Percentiles rank a stretch among this genome's conserved stretches.
Evolutionary conservation across 2,329 filamentous ascomycete genomes (phyloP).

Genomic region (Monosporascus sp.): DNA sequence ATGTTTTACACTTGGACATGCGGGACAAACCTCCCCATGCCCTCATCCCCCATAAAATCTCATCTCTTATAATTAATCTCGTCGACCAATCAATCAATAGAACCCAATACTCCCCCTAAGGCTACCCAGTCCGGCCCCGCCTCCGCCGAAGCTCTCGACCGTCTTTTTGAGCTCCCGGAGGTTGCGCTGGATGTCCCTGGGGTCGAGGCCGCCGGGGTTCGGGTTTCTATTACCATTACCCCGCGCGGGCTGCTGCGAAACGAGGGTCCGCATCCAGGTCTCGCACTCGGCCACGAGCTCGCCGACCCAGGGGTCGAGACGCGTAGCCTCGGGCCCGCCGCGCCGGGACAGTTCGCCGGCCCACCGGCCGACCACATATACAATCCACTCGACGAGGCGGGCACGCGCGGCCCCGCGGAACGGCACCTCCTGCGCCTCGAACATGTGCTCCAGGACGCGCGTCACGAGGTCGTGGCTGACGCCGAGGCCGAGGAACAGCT

Average conservation of each 20-base stretch:
- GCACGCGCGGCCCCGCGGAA: slow-evolving; percentile 48
- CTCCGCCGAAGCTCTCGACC: slow-evolving; percentile 36
- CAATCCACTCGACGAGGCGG: slow-evolving; percentile 51
- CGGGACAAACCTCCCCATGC: too few species aligned
- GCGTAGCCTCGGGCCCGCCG: slow-evolving; percentile 20
- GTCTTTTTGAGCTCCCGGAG: slow-evolving; percentile 39
- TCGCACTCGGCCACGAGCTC: slow-evolving; percentile 46
- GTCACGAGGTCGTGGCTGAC: slow-evolving; percentile 53
- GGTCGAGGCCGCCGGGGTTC: neutral
- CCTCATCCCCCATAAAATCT: too few species aligned
- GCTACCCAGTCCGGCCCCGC: slow-evolving; percentile 36
- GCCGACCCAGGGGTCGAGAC: slow-evolving; percentile 24
- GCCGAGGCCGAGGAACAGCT: slow-evolving; percentile 50
- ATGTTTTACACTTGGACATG: too few species aligned
- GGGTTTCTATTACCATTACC: too few species aligned
- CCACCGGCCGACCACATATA: slow-evolving; percentile 39
- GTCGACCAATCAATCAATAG: slow-evolving; percentile 25
- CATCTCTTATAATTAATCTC: too few species aligned
- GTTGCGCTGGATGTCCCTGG: slow-evolving; percentile 5
- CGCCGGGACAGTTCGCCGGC: slow-evolving; percentile 36
- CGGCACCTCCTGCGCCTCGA: slow-evolving; percentile 54
- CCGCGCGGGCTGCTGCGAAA: too few species aligned
- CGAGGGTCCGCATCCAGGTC: slow-evolving; percentile 14
- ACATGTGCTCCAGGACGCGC: slow-evolving; percentile 50
- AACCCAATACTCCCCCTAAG: slow-evolving; percentile 33